These are phyloP conservation scores for Pseudonitzschia multiseries DNA, from an alignment of 108 stramenopile genomes.

Conservation along the genomic window DNA sequence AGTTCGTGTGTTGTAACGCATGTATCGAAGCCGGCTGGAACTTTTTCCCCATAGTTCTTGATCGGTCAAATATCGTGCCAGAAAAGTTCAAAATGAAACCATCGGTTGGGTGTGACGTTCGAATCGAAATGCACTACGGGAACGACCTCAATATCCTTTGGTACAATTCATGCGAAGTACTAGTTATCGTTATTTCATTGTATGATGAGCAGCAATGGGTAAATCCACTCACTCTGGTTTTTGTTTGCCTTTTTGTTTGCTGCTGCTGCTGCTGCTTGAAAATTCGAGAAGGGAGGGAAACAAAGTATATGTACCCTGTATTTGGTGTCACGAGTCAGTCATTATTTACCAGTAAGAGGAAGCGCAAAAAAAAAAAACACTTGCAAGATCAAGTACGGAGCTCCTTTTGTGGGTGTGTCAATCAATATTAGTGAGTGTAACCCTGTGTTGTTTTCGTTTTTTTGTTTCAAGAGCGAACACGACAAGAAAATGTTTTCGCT, in stretches of 20 bases:
- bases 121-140: slow-evolving; percentile 45
- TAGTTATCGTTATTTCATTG: neutral
- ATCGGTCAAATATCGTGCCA: slow-evolving; percentile 67
- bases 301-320: too few species aligned
- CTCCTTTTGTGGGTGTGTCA: too few species aligned
- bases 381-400: too few species aligned
- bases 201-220: neutral
- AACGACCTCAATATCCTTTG: slow-evolving; percentile 64
- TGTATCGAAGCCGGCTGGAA: slow-evolving; percentile 57
- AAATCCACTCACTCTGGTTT: neutral
- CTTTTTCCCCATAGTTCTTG: slow-evolving; percentile 22
- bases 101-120: slow-evolving; percentile 63
- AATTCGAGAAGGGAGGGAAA: too few species aligned
- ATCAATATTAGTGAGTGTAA: neutral
- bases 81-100: slow-evolving; percentile 26
- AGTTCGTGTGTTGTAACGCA: slow-evolving; percentile 20
- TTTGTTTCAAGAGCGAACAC: too few species aligned
- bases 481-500: too few species aligned
- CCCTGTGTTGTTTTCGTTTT: too few species aligned
- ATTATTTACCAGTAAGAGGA: neutral
- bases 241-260: too few species aligned
- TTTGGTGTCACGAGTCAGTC: too few species aligned
- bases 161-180: slow-evolving; percentile 8
- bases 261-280: neutral
- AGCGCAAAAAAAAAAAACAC: too few species aligned